Evolutionary conservation across 495 filamentous ascomycete species (phyloP).

Genomic region (Usnea hakonensis): DNA sequence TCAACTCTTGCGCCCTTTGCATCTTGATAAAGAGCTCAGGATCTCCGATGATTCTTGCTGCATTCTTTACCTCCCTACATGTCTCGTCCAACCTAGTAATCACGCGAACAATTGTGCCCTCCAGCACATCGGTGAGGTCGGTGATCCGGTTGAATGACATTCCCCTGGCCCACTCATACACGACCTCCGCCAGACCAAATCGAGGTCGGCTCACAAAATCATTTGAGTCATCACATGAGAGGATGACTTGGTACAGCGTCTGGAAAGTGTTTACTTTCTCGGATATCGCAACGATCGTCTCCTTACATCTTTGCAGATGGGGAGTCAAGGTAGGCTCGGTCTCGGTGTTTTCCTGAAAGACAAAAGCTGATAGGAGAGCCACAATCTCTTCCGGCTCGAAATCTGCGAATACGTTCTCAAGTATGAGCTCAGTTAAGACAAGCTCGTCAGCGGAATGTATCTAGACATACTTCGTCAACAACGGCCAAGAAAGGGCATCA

Average conservation of each 20-base stretch:
- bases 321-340: constrained; percentile 74
- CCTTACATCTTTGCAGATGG: constrained; percentile 73
- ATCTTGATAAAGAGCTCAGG: constrained; percentile 91
- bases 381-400: constrained; percentile 97
- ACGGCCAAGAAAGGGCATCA: background rate
- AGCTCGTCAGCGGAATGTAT: constrained; percentile 96
- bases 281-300: constrained; percentile 77
- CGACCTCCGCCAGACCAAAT: constrained; percentile 92
- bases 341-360: constrained; percentile 98
- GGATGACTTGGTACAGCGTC: constrained; percentile 79
- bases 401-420: constrained; percentile 92
- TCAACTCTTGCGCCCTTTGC: constrained; percentile 91
- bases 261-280: constrained; percentile 87
- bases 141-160: constrained; percentile 99
- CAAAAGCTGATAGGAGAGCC: constrained; percentile 85
- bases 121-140: constrained; percentile 90
- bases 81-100: constrained; percentile 93
- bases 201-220: constrained; percentile 81
- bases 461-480: constrained; percentile 26
- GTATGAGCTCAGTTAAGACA: constrained; percentile 90
- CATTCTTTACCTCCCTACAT: constrained; percentile 94
- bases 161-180: constrained; percentile 95
- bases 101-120: constrained; percentile 90
- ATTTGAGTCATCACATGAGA: constrained; percentile 78
- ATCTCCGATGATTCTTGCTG: constrained; percentile 93